These are phyloP conservation scores for Xylariaceae sp. DNA, from an alignment of 2,329 filamentous ascomycete species.

Conservation along the genomic window DNA sequence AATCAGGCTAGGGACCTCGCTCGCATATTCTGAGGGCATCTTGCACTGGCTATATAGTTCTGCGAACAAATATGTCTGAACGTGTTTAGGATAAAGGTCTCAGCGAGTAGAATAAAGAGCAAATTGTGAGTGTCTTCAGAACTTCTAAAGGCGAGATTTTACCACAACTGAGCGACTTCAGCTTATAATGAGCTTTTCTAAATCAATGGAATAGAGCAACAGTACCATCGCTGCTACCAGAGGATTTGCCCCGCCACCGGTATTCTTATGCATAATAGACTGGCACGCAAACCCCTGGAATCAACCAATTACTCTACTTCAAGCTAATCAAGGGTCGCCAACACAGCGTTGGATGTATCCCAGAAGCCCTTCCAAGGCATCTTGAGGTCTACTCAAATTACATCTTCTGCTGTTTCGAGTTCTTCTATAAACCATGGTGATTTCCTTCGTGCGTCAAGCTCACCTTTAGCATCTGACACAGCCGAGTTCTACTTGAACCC, in stretches of 20 bases:
- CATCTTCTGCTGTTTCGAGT: conserved; percentile 7
- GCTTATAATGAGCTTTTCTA: conserved; percentile 14
- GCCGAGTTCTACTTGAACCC: too few relatives aligned
- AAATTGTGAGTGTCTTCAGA: conserved; percentile 4
- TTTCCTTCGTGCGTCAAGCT: conserved; percentile 8
- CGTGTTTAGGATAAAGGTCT: too few relatives aligned
- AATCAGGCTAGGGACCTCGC: conserved; percentile 33
- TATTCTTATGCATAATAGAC: conserved; percentile 14
- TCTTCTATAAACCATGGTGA: conserved; percentile 4
- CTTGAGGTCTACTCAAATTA: conserved; percentile 1
- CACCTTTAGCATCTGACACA: conserved; percentile 1
- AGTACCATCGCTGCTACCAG: neutral
- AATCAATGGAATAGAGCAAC: neutral
- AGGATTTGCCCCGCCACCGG: conserved; percentile 12
- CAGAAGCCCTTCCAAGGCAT: neutral
- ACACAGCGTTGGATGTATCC: neutral
- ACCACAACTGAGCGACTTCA: conserved; percentile 9
- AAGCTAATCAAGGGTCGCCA: conserved; percentile 1
- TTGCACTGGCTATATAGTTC: conserved; percentile 16
- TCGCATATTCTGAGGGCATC: conserved; percentile 28
- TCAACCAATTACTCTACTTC: conserved; percentile 3
- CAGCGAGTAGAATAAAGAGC: neutral
- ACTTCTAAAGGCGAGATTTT: neutral
- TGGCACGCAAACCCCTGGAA: conserved; percentile 1
- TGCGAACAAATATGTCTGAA: neutral